Evolutionary conservation across 2,329 filamentous ascomycete genomes (phyloP), one percentile per base, ranked within the genome.

Genomic region (Xylariaceae sp.): DNA sequence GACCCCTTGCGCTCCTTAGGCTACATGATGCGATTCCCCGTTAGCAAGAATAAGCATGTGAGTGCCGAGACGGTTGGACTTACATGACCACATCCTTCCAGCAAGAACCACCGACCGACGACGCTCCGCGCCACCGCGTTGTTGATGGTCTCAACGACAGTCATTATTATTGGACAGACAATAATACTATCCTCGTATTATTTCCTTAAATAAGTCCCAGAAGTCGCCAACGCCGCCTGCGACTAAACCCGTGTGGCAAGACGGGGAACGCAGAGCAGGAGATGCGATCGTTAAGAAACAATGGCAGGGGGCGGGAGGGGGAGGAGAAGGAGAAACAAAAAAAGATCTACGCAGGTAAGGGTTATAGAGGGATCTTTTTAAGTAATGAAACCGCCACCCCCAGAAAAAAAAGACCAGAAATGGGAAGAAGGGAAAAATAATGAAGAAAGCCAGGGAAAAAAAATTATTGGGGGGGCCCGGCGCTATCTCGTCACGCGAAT

Each of bases 71-170:
- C 10, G 3, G 23, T 30, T 30, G 23, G 23, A 81, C 86, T 79
- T 82, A 90, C 88, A 82, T 93, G 89, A 68, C 90, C 90, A 45
- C 84, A 91, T 65, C 89, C 89, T 63, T 95, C 90, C 47, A 96
- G 83, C 65, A 85, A 84, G 76, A 96, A 96, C 78, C 86, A 89
- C 65, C 80, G 78, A 63, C 89, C 89, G 61, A 91, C 80, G 39
- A 80, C 73, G 70, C 86, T 87, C 63, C 75, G 77, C 62, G 88
- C 89, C 50, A 64, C 62, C 52, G 51, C 56, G 47, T 62, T 55
- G 53, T 64, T 64, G 50, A 64, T 56, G n/a, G 44, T 45, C 4
- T 62, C n/a, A 17, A 51, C 13, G 39, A 45, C 45, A 57, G 51
- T 47, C 62, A 64, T 64, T 1, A 35, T 60, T 52, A 11, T 42